These are phyloP conservation scores for Inga laurina DNA, from an alignment of 306 rosid genomes.

Conservation along the genomic window DNA sequence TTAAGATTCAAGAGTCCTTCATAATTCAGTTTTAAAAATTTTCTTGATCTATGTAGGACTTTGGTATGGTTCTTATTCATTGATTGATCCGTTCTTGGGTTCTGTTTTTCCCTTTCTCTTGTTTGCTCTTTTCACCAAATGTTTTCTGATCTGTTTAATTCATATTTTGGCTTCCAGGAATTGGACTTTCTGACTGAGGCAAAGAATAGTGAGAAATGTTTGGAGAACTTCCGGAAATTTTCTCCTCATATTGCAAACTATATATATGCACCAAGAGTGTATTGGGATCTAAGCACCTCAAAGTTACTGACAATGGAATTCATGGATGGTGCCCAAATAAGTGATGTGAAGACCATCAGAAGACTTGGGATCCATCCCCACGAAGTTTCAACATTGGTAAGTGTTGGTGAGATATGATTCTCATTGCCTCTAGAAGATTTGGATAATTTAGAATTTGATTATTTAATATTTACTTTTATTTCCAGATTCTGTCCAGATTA, in stretches of 20 bases:
- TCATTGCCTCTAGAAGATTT: neutral
- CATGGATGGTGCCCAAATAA: conserved; percentile 83
- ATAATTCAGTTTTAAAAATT: neutral
- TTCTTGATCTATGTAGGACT: conserved; percentile 21
- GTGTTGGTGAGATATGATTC: neutral
- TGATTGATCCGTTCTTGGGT: neutral
- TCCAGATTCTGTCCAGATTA: neutral
- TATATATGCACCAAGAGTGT: conserved; percentile 84
- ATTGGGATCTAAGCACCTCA: conserved; percentile 83
- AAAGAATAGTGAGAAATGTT: conserved; percentile 86
- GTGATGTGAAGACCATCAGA: conserved; percentile 67
- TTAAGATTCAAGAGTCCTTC: neutral
- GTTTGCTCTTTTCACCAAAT: conserved; percentile 1
- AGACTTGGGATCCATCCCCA: conserved; percentile 70
- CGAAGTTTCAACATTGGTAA: conserved; percentile 83
- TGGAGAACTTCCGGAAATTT: conserved; percentile 77
- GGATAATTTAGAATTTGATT: neutral
- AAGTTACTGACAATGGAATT: conserved; percentile 95
- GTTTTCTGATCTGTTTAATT: conserved; percentile 31
- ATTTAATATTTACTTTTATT: neutral
- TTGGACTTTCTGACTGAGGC: conserved; percentile 85
- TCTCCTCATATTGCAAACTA: conserved; percentile 90
- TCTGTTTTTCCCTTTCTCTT: conserved; percentile 16
- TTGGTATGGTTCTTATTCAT: conserved; percentile 10
- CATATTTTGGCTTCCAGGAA: conserved; percentile 63